Conservation (phyloP, 1,284 basidiomycete genomes). For the Salmacisia buchloeana region DNA sequence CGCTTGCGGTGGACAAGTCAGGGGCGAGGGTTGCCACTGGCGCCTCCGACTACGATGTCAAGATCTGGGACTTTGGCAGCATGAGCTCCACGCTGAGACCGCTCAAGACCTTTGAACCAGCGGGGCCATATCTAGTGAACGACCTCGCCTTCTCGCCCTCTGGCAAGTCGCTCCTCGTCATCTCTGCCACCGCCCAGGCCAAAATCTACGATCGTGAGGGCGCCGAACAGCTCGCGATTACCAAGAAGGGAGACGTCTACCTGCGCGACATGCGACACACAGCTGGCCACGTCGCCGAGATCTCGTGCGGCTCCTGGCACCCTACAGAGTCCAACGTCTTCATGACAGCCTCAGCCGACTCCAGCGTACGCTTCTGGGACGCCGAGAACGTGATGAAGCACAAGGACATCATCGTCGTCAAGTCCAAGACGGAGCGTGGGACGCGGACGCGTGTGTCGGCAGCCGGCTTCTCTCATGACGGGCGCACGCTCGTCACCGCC, state of each 20-base stretch:
- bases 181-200: slow-evolving; percentile 80
- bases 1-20: slow-evolving; percentile 82
- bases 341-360: slow-evolving; percentile 88
- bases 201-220: slow-evolving; percentile 67
- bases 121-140: slow-evolving; percentile 66
- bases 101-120: slow-evolving; percentile 91
- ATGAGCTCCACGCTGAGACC: slow-evolving; percentile 81
- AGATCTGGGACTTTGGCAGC: slow-evolving; percentile 98
- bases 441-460: slow-evolving; percentile 83
- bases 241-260: slow-evolving; percentile 92
- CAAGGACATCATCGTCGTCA: slow-evolving; percentile 87
- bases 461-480: slow-evolving; percentile 15
- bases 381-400: slow-evolving; percentile 79
- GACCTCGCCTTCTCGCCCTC: slow-evolving; percentile 30
- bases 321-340: slow-evolving; percentile 75
- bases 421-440: slow-evolving; percentile 84
- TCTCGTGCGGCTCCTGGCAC: slow-evolving; percentile 86
- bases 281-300: slow-evolving; percentile 83
- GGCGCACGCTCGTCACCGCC: slow-evolving; percentile 55
- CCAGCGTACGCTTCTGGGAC: slow-evolving; percentile 96
- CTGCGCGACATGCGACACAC: slow-evolving; percentile 98
- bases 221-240: slow-evolving; percentile 21
- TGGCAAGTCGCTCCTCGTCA: slow-evolving; percentile 38
- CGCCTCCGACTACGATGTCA: slow-evolving; percentile 92
- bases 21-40: slow-evolving; percentile 87